Evolutionary conservation across 2,329 filamentous ascomycete genomes (phyloP).

Genomic region (Hymenoscyphus albidus): DNA sequence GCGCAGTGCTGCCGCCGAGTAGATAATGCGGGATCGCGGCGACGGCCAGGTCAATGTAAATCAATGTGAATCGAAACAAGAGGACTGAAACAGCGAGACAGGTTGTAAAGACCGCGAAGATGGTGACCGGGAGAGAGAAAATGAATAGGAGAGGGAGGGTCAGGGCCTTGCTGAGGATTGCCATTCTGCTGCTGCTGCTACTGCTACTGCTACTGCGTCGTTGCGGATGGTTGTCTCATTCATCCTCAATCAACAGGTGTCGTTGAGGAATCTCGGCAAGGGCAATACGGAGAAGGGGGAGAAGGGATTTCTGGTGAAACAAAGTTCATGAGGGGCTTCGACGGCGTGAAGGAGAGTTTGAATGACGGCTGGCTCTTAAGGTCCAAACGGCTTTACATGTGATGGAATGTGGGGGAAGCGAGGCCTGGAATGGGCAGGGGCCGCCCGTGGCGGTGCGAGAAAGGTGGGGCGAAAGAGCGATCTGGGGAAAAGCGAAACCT

Average conservation of each 20-base stretch:
- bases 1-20: conserved; percentile 24
- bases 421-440: neutral
- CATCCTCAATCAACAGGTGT: neutral
- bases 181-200: neutral
- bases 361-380: neutral
- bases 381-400: neutral
- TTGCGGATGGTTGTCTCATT: neutral
- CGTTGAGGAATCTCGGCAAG: neutral
- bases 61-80: conserved; percentile 54
- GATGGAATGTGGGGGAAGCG: conserved; percentile 1
- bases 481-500: neutral
- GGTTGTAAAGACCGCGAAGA: conserved; percentile 62
- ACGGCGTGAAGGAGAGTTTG: neutral
- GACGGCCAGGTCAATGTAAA: conserved; percentile 60
- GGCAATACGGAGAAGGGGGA: neutral
- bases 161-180: conserved; percentile 41
- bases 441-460: neutral
- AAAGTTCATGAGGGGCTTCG: neutral
- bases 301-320: neutral
- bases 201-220: neutral
- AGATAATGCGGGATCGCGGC: conserved; percentile 56
- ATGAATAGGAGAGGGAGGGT: conserved; percentile 60
- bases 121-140: conserved; percentile 58
- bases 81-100: conserved; percentile 58
- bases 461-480: neutral